Evolutionary conservation across 495 filamentous ascomycete species (phyloP).

Genomic region (Clavariopsis aquatica): DNA sequence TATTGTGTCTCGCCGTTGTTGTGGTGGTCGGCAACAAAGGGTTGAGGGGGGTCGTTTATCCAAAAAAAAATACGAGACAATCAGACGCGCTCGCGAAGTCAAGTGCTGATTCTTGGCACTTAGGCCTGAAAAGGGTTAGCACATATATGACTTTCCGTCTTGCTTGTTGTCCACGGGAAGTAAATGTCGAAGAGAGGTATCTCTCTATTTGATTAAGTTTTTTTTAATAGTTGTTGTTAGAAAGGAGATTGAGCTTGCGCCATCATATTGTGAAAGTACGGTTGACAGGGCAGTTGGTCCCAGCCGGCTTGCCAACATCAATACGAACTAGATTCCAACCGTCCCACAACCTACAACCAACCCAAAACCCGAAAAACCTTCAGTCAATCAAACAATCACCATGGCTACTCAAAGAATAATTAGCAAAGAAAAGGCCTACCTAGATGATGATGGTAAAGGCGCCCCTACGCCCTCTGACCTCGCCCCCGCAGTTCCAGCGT

Average conservation of each 20-base stretch:
- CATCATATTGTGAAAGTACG: too few relatives aligned
- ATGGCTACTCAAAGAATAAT: constrained; percentile 38
- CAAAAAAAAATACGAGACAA: neutral
- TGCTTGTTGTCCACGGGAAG: too few relatives aligned
- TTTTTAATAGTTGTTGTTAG: too few relatives aligned
- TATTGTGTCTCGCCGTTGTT: neutral
- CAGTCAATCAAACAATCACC: neutral
- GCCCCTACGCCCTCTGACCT: constrained; percentile 41
- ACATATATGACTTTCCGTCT: too few relatives aligned
- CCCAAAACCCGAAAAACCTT: neutral
- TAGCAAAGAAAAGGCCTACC: constrained; percentile 36
- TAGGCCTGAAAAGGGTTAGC: too few relatives aligned
- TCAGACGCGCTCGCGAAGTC: constrained; percentile 2
- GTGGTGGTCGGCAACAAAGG: constrained; percentile 3
- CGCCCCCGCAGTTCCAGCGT: constrained; percentile 47
- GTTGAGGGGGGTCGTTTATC: neutral
- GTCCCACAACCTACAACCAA: neutral
- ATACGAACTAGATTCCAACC: too few relatives aligned
- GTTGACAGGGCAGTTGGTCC: too few relatives aligned
- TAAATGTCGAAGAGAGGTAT: too few relatives aligned
- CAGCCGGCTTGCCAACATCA: too few relatives aligned
- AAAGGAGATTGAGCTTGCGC: too few relatives aligned
- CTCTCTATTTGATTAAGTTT: too few relatives aligned
- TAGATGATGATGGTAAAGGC: constrained; percentile 35
- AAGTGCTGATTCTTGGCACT: too few relatives aligned